Evolutionary conservation across 164 flowering plant species (phyloP), one percentile per base, ranked within the genome.

Genomic region (Liriodendron chinense): DNA sequence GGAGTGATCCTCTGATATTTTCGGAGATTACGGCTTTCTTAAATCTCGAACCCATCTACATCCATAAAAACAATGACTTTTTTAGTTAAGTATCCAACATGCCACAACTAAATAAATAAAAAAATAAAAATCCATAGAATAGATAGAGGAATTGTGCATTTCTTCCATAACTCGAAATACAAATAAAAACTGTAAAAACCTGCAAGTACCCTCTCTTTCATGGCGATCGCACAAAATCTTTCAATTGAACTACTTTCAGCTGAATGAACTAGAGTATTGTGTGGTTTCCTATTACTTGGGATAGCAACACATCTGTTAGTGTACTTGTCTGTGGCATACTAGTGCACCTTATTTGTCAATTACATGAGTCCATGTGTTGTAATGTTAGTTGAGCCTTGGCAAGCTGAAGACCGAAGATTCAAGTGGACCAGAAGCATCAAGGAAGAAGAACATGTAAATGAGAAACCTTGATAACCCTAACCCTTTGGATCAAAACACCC

Each of bases 31-130:
- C 82, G 9, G 98, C 72, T 77, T 82, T 92, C 85, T 90, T 91
- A 73, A 84, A 86, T 77, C 74, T 89, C 3, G 95, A 88, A n/a
- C 97, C 95, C 98, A 94, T 92, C 97, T 94, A 64, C 78, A 80
- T 14, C 24, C 65, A 69, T n/a, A 65, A 72, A 50, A 65, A 61
- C 61, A 23, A 66, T 53, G 28, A 7, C 9, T 9, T 21, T 43
- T 3, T 49, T 49, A 7, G 24, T 53, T 25, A 26, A 21, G 21
- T 12, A 16, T 1, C n/a, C 64, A 24, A 25, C 12, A 23, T 68
- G 43, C 10, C 70, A 68, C 48, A 68, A 18, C 70, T 21, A n/a
- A 13, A 63, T 63, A 13, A 57, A 12, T 2, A 12, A 56, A 0
- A 56, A 56, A 56, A 18, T 7, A 12, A 20, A 57, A 20, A 13